Percentiles rank a stretch among this genome's conserved stretches.
These are phyloP conservation scores for Starmerella apicola DNA, from an alignment of 805 yeast genomes.

Conservation along the genomic window DNA sequence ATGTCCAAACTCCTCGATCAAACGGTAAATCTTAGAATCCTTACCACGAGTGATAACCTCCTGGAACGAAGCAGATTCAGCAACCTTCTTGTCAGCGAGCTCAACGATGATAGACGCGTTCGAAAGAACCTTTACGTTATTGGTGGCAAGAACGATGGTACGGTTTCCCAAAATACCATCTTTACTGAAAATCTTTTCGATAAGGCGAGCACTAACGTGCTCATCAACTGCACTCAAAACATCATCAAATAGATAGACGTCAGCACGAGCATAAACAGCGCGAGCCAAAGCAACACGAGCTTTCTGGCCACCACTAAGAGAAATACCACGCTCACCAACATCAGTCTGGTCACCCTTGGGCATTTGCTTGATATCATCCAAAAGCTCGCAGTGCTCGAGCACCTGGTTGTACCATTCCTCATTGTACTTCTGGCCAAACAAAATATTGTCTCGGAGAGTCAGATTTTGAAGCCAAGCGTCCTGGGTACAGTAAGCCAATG, in stretches of 20 bases:
- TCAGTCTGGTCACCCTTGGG: slow-evolving; percentile 85
- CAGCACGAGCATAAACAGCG: slow-evolving; percentile 92
- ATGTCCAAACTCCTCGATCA: slow-evolving; percentile 41
- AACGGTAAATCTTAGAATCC: slow-evolving; percentile 14
- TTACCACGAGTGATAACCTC: slow-evolving; percentile 34
- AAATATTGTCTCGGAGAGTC: slow-evolving; percentile 71
- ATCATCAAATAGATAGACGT: slow-evolving; percentile 80
- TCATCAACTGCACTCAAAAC: slow-evolving; percentile 95
- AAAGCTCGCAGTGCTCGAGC: slow-evolving; percentile 76
- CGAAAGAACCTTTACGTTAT: slow-evolving; percentile 62
- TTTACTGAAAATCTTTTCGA: slow-evolving; percentile 62
- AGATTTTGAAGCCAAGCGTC: slow-evolving; percentile 90
- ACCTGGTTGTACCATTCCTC: slow-evolving; percentile 69
- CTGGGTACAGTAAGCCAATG: slow-evolving; percentile 75
- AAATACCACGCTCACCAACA: slow-evolving; percentile 96
- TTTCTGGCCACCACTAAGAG: slow-evolving; percentile 94
- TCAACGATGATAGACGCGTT: slow-evolving; percentile 57
- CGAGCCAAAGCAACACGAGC: slow-evolving; percentile 90
- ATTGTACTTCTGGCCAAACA: slow-evolving; percentile 80
- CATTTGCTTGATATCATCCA: slow-evolving; percentile 61
- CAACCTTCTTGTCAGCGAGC: slow-evolving; percentile 36
- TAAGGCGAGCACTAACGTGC: slow-evolving; percentile 82
- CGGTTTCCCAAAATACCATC: slow-evolving; percentile 58
- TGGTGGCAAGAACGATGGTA: slow-evolving; percentile 68
- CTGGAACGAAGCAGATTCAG: slow-evolving; percentile 47